Base-by-base conservation (phyloP, 306 rosid species). In the Quercus variabilis region DNA sequence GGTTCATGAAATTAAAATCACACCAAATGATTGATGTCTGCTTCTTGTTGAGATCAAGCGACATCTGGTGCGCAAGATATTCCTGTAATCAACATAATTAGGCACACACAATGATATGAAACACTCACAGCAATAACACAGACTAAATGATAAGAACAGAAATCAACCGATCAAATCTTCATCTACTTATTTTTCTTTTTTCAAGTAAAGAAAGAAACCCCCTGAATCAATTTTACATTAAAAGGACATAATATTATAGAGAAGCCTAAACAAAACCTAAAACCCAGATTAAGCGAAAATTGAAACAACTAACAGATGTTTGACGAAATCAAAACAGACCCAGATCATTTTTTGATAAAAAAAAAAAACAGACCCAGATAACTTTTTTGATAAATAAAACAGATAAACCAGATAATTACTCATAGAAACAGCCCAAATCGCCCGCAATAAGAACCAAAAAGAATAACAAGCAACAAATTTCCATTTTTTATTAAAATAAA, bases 21-120 rank as follows among this genome's bases (percentile, higher is more conserved):
- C 63, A 77, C 64, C 75, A 4, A 73, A 80, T 21, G 54, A 15
- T 31, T 65, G 78, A 74, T 55, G 75, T 63, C 73, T 67, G 52
- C 73, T 76, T 59, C 78, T 78, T 19, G 84, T 74, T 69, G 85
- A 77, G 85, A 84, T 77, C 85, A 77, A 80, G 75, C 84, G 85
- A 81, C 92, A 88, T 84, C 49, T 55, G 90, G 64, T 62, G 79
- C 46, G 76, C 85, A 80, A 75, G 52, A 59, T 77, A 20, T 1
- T 78, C 87, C 89, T 83, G 87, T 54, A 78, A 51, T 33, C 55
- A 62, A 65, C 56, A 70, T 46, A 28, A 78, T 81, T 68, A 81
- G 43, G 69, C 63, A 67, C 52, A 43, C 54, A 28, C 6, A 15
- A 2, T 19, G 28, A 6, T 41, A 41, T 9, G 11, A 52, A 55